A percentile compares a stretch with the other conserved stretches of the same genome.
Evolutionary conservation across 2,329 filamentous ascomycete genomes (phyloP).

Genomic region (Calonectria fujianensis): DNA sequence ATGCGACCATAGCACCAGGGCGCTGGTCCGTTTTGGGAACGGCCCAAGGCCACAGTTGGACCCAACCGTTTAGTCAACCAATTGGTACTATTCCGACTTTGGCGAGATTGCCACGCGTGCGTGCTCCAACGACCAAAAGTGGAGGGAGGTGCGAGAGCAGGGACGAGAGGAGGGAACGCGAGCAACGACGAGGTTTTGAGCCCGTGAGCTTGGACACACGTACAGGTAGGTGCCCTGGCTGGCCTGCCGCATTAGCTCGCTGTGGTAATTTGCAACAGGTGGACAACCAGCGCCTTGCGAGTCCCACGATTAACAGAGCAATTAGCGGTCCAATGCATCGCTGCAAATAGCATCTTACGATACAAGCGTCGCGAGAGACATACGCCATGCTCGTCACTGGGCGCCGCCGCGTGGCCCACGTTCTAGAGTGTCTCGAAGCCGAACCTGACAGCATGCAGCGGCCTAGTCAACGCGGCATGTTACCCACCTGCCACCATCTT

Average conservation of each 20-base stretch:
- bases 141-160: constrained; percentile 9
- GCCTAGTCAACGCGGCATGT: constrained; percentile 12
- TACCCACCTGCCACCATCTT: constrained; percentile 14
- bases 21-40: constrained; percentile 25
- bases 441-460: constrained; percentile 14
- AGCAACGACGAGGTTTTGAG: constrained; percentile 4
- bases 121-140: constrained; percentile 23
- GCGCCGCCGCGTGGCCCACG: not conserved
- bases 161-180: constrained; percentile 9
- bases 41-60: constrained; percentile 9
- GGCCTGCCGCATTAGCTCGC: not conserved
- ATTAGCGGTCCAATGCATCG: constrained; percentile 16
- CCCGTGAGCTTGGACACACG: constrained; percentile 21
- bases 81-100: constrained; percentile 28
- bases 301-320: constrained; percentile 15
- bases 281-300: not conserved
- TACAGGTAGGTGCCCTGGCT: not conserved
- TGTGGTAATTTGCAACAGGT: constrained; percentile 19
- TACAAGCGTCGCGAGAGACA: not conserved
- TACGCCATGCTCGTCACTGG: constrained; percentile 17
- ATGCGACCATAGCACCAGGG: constrained; percentile 22
- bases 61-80: constrained; percentile 32
- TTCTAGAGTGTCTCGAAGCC: constrained; percentile 18
- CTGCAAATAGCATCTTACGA: constrained; percentile 20
- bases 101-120: constrained; percentile 42